phyloP scores from a whole-genome alignment of 768 basidiomycete species.

The Cantharellus cinnabarinus region DNA sequence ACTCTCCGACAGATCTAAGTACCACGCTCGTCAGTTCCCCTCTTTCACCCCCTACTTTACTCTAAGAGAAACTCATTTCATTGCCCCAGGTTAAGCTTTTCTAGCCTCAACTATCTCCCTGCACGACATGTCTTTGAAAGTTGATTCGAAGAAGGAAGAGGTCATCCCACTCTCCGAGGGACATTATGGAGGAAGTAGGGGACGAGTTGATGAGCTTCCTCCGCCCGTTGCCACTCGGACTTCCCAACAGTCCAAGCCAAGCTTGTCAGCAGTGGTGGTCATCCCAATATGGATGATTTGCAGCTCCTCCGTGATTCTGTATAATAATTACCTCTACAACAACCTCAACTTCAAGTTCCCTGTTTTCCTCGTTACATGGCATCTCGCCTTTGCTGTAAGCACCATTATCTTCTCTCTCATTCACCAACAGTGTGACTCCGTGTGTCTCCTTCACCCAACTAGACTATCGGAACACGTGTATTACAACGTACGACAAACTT shows the following conservation, averaged over 20 bases:
- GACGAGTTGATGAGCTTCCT: neutral
- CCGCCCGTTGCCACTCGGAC: neutral
- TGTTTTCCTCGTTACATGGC: conserved; percentile 84
- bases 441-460: conserved; percentile 6
- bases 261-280: conserved; percentile 34
- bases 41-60: too few relatives aligned
- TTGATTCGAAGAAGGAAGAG: too few relatives aligned
- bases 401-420: conserved; percentile 9
- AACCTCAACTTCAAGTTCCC: conserved; percentile 70
- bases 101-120: too few relatives aligned
- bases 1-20: too few relatives aligned
- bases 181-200: too few relatives aligned
- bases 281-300: conserved; percentile 89
- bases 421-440: conserved; percentile 9
- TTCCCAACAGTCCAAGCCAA: conserved; percentile 6
- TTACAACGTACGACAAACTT: conserved; percentile 64
- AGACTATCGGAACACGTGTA: conserved; percentile 72
- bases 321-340: conserved; percentile 86
- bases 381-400: conserved; percentile 43
- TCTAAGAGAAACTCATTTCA: too few relatives aligned
- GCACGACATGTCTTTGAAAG: too few relatives aligned
- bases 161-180: too few relatives aligned
- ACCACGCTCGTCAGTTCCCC: too few relatives aligned
- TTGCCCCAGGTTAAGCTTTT: too few relatives aligned
- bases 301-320: conserved; percentile 78